Base-by-base conservation (phyloP, 345 rosid genomes). In the Geranium brycei region DNA sequence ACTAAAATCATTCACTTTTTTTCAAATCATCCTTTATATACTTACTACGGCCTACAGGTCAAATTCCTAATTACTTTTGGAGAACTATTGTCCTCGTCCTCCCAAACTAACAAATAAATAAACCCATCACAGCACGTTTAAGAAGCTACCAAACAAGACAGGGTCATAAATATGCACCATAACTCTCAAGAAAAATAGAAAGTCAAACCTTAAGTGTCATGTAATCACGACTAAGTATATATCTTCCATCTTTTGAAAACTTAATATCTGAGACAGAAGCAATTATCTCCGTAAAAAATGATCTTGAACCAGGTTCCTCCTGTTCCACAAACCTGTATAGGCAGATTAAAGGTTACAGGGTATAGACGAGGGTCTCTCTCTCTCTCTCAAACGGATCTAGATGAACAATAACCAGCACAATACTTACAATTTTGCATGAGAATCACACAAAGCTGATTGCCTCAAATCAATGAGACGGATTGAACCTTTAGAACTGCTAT, bases 401-500 rank as follows among this genome's bases (percentile, higher is more conserved):
- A 35, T 1, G 41, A 35, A 35, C 7, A 64, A 38, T 58, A 60
- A 64, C 32, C 38, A 66, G 64, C 62, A 63, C 57, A 40, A 61
- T 15, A 77, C 93, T 85, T 77, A 91, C 97, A 95, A 76, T 81
- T 88, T 95, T 70, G 97, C 81, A 72, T 88, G 95, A 69, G 89
- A 81, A 77, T 95, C 99, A 40, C 97, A 88, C 60, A 95, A 81
- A 60, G 99, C 99, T 72, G 99, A 91, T 59, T 91, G 99, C 67
- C 99, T 89, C 81, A 95, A 71, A 81, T 95, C 99, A 79, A 95
- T 77, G 60, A 95, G 86, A 71, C 97, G 89, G 78, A 95, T 83
- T 62, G 96, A 95, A 73, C 99, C 99, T 75, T 87, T 95, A 7
- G 99, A 95, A 85, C 99, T 95, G 85, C 99, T 91, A 75, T 95